A percentile compares a stretch with the other conserved stretches of the same genome.
phyloP scores from a whole-genome alignment of 108 stramenopile genomes.

The Pseudonitzschia pungens region DNA sequence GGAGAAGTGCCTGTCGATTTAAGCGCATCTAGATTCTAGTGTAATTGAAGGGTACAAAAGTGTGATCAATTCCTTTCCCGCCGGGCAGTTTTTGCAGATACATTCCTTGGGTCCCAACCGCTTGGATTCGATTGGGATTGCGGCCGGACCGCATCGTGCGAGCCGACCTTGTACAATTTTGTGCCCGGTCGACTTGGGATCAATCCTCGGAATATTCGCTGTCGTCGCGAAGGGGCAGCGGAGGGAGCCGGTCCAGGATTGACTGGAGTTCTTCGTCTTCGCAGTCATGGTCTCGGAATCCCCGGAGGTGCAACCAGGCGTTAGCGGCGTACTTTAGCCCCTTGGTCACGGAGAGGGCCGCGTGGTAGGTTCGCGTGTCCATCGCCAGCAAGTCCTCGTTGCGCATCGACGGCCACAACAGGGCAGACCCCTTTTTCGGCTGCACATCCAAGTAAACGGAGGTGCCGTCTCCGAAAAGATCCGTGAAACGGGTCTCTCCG shows the following conservation, averaged over 20 bases:
- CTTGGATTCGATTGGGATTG: too few species aligned
- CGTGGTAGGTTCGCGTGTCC: conserved; percentile 76
- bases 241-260: neutral
- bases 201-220: too few species aligned
- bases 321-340: conserved; percentile 60
- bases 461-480: neutral
- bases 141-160: too few species aligned
- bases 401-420: conserved; percentile 84
- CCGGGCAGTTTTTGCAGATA: too few species aligned
- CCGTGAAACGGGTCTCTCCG: conserved; percentile 7
- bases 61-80: too few species aligned
- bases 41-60: too few species aligned
- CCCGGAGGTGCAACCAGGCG: conserved; percentile 59
- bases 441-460: neutral
- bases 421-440: conserved; percentile 75
- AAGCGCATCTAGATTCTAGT: too few species aligned
- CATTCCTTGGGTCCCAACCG: too few species aligned
- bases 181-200: too few species aligned
- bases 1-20: too few species aligned
- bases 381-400: conserved; percentile 57
- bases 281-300: neutral
- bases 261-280: neutral
- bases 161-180: too few species aligned
- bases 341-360: conserved; percentile 58
- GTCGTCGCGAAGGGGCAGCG: neutral